Percentiles rank a stretch among this genome's conserved stretches.
Evolutionary conservation across 805 yeast genomes (phyloP).

Genomic region (Kurtzmaniella cleridarum): DNA sequence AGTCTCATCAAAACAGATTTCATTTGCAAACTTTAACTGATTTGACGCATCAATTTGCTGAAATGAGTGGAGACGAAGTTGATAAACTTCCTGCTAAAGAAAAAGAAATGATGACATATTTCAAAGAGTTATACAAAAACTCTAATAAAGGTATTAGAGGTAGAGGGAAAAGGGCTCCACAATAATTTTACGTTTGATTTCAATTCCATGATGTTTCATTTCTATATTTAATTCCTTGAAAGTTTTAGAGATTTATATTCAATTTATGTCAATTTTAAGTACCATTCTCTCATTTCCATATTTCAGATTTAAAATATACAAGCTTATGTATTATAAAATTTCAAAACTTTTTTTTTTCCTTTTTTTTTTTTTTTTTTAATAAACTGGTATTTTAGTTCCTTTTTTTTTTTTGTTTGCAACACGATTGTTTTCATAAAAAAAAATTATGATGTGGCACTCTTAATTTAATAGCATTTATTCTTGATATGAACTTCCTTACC

Average conservation of each 20-base stretch:
- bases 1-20: constrained; percentile 89
- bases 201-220: no score
- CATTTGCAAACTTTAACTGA: constrained; percentile 67
- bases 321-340: no score
- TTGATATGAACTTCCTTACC: constrained; percentile 61
- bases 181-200: background rate
- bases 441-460: background rate
- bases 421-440: background rate
- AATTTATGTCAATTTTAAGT: no score
- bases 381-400: no score
- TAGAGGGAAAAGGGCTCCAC: constrained; percentile 52
- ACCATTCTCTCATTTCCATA: no score
- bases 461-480: background rate
- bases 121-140: constrained; percentile 78
- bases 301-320: no score
- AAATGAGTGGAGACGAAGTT: constrained; percentile 42
- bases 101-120: constrained; percentile 65
- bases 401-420: background rate
- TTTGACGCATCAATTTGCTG: constrained; percentile 64
- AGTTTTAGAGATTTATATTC: no score
- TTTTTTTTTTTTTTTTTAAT: background rate
- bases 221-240: no score
- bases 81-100: constrained; percentile 56
- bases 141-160: constrained; percentile 90
- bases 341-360: background rate